Base-by-base conservation (phyloP, 768 basidiomycete species). In the Cystobasidium ongulense region DNA sequence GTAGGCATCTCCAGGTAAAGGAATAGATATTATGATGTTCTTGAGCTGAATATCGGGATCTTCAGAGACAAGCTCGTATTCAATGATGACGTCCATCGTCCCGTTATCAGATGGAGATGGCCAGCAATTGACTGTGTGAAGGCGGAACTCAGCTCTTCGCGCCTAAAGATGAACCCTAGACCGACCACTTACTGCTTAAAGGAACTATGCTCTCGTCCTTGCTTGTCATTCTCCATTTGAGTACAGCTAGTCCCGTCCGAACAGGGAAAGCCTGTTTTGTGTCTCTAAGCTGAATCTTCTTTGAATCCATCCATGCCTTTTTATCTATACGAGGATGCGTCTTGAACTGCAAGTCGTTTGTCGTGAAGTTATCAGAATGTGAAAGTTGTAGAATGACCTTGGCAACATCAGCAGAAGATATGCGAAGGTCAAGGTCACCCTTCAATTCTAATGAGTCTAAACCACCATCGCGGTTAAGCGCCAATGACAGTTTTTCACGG, bases 311-410 rank as follows among this genome's bases (percentile, higher is more conserved):
- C 13, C 88, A 87, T 0, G 83, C 84, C 75, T 94, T 91, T 82
- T 92, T 95, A 74, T 88, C 90, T 17, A 97, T 90, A 74, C 96
- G 89, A 7, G 95, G 95, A 78, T 97, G 96, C 77, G 96, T 92
- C 82, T 97, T 97, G 86, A 95, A 96, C 81, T 95, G 92, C 52
- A 97, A 82, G 43, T 86, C 88, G 71, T 83, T 87, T 72, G 88
- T 86, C 75, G 87, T 86, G 13, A 84, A 83, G 17, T 86, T 81
- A 21, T 86, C 82, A 0, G 86, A 82, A 0, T 85, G 82, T 0
- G 79, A 76, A 27, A 97, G 86, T 18, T 84, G 82, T 70, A 97
- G 84, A 62, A 86, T 86, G 79, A 96, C 82, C 75, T 89, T 88
- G 1, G 90, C 85, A 25, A 86, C 82, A n/a, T 86, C 83, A 0